Evolutionary conservation across 768 basidiomycete genomes (phyloP), one percentile per base, ranked within the genome.

Genomic region (Strobilomyces confusus): DNA sequence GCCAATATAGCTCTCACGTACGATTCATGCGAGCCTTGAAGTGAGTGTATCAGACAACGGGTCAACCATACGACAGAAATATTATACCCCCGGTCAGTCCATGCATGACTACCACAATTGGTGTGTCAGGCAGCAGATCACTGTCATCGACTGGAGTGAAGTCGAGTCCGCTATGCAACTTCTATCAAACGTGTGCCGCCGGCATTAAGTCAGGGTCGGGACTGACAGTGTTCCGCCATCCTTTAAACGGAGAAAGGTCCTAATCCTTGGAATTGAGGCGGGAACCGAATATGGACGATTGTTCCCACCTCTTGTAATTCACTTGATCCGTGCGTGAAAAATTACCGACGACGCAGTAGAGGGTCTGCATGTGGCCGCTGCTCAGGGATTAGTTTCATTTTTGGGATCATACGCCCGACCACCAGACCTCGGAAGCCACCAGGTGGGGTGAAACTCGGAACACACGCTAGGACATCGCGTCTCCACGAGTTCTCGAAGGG

Each of bases 1-100:
- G 81, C 79, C 4, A 98, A 74, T 43, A 97, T 78, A 26, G 89
- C 84, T 57, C 92, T 78, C 41, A 97, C 89, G 64, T 97, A 98
- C 19, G 86, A 77, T 75, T 95, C 95, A 65, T 95, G 83, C 19
- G 90, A 92, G 36, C 91, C 90, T 92, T 57, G 54, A 57, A 48
- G 53, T 40, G 36, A 48, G 53, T 40, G 36, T 23, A 30, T 61
- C 32, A 59, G 25, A 23, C 29, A 38, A 56, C 41, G 30, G 42
- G 25, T 34, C 26, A 12, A 32, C 30, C 22, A 32, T 38, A 42
- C 33, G 19, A 53, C 34, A 40, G 38, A 38, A 26, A 44, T 15
- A 49, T n/a, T 15, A 41, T 58, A 72, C 69, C 69, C 51, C 69
- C 69, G 22, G 69, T 70, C 22, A 70, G 49, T 25, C 69, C 69